Percentiles rank a stretch among this genome's conserved stretches.
phyloP scores from a whole-genome alignment of 768 basidiomycete genomes.

The Mrakia blollopis region DNA sequence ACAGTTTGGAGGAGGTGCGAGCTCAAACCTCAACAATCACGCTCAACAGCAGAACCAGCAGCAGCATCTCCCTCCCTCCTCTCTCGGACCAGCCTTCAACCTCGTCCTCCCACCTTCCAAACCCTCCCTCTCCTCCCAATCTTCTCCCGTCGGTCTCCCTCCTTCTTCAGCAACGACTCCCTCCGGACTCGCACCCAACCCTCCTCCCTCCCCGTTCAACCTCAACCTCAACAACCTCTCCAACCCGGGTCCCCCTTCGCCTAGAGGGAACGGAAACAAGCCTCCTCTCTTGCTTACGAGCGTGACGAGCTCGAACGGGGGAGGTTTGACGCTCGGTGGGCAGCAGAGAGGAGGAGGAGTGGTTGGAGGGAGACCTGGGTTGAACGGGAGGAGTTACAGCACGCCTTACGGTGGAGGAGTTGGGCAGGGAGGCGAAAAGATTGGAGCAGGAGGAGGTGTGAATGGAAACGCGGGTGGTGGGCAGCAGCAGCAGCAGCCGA shows the following conservation, averaged over 20 bases:
- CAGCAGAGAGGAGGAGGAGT: background rate
- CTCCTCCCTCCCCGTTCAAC: background rate
- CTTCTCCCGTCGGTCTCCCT: background rate
- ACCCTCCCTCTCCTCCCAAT: conserved; percentile 1
- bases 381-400: conserved; percentile 10
- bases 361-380: background rate
- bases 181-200: background rate
- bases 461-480: background rate
- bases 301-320: background rate
- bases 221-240: conserved; percentile 1
- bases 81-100: conserved; percentile 10
- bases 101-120: conserved; percentile 20
- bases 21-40: background rate
- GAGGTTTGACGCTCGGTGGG: background rate
- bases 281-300: background rate
- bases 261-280: background rate
- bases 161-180: background rate
- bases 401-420: conserved; percentile 14
- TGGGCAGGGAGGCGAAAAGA: background rate
- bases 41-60: background rate
- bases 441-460: background rate
- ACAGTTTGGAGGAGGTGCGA: background rate
- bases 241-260: background rate
- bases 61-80: background rate
- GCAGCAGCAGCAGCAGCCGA: background rate